These are phyloP conservation scores for Grosmannia serpens DNA, from an alignment of 2,329 filamentous ascomycete genomes.

Conservation along the genomic window DNA sequence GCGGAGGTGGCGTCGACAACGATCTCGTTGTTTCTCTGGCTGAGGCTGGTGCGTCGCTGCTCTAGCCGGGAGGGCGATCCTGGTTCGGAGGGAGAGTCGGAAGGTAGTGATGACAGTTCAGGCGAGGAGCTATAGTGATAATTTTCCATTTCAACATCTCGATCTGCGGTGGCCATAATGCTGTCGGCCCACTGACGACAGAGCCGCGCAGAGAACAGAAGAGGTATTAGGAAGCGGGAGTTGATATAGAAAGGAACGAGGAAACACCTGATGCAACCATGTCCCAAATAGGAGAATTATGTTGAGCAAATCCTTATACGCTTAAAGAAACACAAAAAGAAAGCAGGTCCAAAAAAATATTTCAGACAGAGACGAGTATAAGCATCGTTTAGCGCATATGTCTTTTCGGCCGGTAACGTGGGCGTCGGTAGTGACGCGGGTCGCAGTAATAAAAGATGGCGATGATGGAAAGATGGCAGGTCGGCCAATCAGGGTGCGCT, in stretches of 20 bases:
- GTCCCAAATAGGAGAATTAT: background rate
- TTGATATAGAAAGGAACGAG: background rate
- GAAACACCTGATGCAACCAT: background rate
- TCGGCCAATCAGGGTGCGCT: background rate
- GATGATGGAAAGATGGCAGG: background rate
- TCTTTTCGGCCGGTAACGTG: background rate
- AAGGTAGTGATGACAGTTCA: constrained; percentile 40
- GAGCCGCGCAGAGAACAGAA: background rate
- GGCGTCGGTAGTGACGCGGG: background rate
- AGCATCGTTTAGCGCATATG: background rate
- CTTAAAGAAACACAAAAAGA: background rate
- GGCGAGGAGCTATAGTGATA: constrained; percentile 34
- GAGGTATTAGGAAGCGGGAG: background rate
- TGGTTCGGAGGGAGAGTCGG: constrained; percentile 37
- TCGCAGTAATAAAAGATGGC: background rate
- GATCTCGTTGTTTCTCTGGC: constrained; percentile 29
- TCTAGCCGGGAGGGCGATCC: constrained; percentile 30
- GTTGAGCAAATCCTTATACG: background rate
- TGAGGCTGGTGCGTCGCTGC: constrained; percentile 20
- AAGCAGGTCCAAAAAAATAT: background rate
- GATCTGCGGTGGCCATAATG: constrained; percentile 7
- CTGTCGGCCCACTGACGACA: background rate
- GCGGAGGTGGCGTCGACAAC: constrained; percentile 29
- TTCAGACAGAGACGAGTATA: background rate
- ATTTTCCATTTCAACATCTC: constrained; percentile 21